Conservation (phyloP, 768 basidiomycete species). For the Leccinum longicurvipes region DNA sequence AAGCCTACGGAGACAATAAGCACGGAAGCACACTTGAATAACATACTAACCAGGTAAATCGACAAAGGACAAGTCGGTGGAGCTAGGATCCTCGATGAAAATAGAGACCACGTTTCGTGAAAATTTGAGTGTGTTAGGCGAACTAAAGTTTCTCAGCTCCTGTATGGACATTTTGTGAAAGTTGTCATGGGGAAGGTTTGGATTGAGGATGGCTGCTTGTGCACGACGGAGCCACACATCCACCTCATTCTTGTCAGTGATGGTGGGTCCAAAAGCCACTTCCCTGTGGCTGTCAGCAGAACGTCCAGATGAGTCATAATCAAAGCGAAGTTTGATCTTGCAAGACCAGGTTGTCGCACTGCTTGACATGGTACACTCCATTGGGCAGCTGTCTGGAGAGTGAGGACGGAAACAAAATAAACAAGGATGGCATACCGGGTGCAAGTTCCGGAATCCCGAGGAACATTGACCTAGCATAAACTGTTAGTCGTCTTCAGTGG, state of each 20-base stretch:
- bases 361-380: constrained; percentile 50
- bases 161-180: constrained; percentile 24
- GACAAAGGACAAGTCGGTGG: constrained; percentile 50
- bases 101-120: constrained; percentile 51
- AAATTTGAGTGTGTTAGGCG: constrained; percentile 34
- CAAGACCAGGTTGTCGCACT: constrained; percentile 40
- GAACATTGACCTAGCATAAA: constrained; percentile 49
- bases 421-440: constrained; percentile 39
- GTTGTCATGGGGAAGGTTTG: constrained; percentile 4
- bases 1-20: constrained; percentile 39
- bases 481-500: neutral
- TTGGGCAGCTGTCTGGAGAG: constrained; percentile 41
- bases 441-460: constrained; percentile 59
- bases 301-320: constrained; percentile 30
- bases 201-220: constrained; percentile 43
- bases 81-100: constrained; percentile 41
- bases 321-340: constrained; percentile 39
- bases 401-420: neutral
- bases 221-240: constrained; percentile 46
- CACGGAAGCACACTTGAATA: neutral
- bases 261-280: constrained; percentile 27
- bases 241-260: constrained; percentile 32
- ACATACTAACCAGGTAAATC: constrained; percentile 48
- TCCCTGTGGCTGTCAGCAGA: constrained; percentile 7
- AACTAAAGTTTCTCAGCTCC: constrained; percentile 26